Conservation (phyloP, 2,329 filamentous ascomycete genomes). For the Hymenoscyphus salicellus region DNA sequence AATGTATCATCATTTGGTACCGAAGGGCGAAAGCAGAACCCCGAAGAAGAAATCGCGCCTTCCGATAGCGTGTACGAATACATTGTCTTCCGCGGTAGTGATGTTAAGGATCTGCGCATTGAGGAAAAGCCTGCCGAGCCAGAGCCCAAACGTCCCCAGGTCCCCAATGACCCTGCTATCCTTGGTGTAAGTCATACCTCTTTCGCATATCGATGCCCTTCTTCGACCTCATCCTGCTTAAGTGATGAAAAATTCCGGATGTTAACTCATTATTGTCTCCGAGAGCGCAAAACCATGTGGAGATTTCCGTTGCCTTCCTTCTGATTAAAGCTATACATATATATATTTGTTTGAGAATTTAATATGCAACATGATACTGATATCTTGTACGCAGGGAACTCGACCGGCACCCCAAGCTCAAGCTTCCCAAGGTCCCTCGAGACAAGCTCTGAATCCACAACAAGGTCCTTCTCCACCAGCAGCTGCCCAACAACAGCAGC, state of each 20-base stretch:
- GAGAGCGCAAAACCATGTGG: constrained; percentile 94
- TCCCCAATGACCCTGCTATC: constrained; percentile 94
- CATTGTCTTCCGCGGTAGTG: constrained; percentile 96
- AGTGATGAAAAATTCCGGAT: constrained; percentile 98
- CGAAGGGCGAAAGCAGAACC: constrained; percentile 78
- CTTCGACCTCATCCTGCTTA: constrained; percentile 29
- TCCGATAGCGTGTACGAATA: constrained; percentile 94
- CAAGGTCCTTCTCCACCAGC: constrained; percentile 10
- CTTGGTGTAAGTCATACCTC: constrained; percentile 74
- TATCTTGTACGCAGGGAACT: constrained; percentile 42
- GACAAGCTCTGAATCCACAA: constrained; percentile 20
- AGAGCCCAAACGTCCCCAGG: constrained; percentile 70
- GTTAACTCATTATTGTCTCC: constrained; percentile 81
- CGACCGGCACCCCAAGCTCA: constrained; percentile 30
- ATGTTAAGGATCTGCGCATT: constrained; percentile 96
- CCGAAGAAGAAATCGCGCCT: constrained; percentile 76
- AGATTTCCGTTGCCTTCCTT: constrained; percentile 99
- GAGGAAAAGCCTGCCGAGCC: constrained; percentile 75
- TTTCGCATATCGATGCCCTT: constrained; percentile 16
- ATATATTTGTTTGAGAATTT: constrained; percentile 3
- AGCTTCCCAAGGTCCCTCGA: constrained; percentile 18
- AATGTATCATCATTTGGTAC: constrained; percentile 94
- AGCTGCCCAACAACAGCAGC: constrained; percentile 15
- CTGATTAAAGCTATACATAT: constrained; percentile 57
- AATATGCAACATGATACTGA: constrained; percentile 20